These are phyloP conservation scores for Rhododendron williamsianum DNA, from an alignment of 148 eudicot species.

Conservation along the genomic window DNA sequence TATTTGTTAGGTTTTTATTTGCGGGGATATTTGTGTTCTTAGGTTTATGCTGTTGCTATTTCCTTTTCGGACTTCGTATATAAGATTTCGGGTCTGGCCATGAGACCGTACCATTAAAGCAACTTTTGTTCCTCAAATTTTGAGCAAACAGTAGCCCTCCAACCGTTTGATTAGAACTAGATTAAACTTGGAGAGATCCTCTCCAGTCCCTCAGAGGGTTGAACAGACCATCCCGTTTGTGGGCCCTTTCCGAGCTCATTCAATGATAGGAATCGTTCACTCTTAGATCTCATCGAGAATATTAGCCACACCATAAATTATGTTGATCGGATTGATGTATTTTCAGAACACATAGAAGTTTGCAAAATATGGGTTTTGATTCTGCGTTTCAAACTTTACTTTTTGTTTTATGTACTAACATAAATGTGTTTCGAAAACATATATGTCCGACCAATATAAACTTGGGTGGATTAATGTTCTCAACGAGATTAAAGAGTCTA, in stretches of 20 bases:
- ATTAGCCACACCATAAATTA: not conserved
- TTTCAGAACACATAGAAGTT: not conserved
- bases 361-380: not conserved
- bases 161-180: not conserved
- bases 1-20: too few relatives aligned
- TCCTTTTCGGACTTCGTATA: not conserved
- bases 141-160: not conserved
- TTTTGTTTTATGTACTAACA: too few relatives aligned
- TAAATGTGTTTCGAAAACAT: too few relatives aligned
- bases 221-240: not conserved
- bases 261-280: not conserved
- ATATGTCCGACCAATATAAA: too few relatives aligned
- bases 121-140: not conserved
- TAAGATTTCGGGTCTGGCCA: not conserved
- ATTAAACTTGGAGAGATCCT: not conserved
- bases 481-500: too few relatives aligned
- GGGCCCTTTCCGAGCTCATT: not conserved
- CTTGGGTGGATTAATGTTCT: too few relatives aligned
- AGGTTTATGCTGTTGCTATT: not conserved
- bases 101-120: not conserved
- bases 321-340: not conserved
- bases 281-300: too few relatives aligned
- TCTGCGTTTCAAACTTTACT: not conserved
- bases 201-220: not conserved
- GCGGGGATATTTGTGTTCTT: not conserved